A percentile compares a stretch with the other conserved stretches of the same genome.
Evolutionary conservation across 148 eudicot species (phyloP).

Genomic region (Rhododendron williamsianum): DNA sequence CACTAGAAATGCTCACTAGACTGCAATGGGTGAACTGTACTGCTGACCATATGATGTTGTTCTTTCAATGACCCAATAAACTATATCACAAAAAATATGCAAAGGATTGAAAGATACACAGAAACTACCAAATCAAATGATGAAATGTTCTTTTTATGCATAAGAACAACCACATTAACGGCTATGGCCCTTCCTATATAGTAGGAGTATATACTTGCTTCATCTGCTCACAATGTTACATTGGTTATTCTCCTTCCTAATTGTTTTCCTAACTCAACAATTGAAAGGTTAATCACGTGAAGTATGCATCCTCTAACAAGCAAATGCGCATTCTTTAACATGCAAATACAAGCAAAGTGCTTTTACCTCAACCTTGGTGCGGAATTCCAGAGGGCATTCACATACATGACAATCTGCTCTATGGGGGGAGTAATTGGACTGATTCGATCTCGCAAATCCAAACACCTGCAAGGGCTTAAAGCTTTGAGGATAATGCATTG

Average conservation of each 20-base stretch:
- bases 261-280: neutral
- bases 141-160: neutral
- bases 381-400: conserved; percentile 73
- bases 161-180: neutral
- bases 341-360: neutral
- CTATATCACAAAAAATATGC: neutral
- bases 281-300: neutral
- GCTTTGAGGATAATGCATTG: neutral
- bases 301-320: neutral
- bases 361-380: conserved; percentile 83
- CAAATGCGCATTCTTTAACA: neutral
- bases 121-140: neutral
- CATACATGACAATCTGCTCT: conserved; percentile 85
- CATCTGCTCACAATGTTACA: neutral
- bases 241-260: neutral
- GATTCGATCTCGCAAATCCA: conserved; percentile 72
- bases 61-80: neutral
- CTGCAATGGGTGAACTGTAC: neutral
- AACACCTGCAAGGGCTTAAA: conserved; percentile 57
- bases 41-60: neutral
- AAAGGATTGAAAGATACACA: neutral
- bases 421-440: conserved; percentile 55
- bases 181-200: neutral
- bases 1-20: too few relatives aligned
- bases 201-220: neutral